Conservation (phyloP, 805 yeast genomes). For the Candida cerambycidarum region DNA sequence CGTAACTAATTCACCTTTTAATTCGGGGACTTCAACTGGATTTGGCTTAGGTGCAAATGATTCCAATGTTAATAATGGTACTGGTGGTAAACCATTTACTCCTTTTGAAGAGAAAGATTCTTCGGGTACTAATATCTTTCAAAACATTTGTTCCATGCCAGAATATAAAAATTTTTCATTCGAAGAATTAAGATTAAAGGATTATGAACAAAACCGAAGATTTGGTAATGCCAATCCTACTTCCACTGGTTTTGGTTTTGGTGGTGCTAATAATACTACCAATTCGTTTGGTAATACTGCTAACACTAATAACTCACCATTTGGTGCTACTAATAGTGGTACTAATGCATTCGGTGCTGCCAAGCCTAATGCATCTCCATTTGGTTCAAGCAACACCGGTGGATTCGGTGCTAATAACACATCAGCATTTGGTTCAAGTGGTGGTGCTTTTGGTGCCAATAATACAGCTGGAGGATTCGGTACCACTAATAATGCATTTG, state of each 20-base stretch:
- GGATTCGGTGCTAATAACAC: conserved; percentile 30
- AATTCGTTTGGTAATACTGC: conserved; percentile 34
- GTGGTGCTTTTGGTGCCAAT: conserved; percentile 29
- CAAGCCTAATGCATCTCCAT: conserved; percentile 16
- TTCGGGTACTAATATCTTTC: conserved; percentile 52
- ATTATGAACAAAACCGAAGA: conserved; percentile 73
- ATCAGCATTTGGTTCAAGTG: conserved; percentile 18
- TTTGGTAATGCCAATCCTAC: conserved; percentile 45
- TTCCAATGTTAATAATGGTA: conserved; percentile 55
- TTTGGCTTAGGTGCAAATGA: conserved; percentile 34
- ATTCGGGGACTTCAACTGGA: conserved; percentile 18
- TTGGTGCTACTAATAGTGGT: conserved; percentile 23
- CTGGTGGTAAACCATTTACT: conserved; percentile 68
- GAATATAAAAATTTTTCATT: conserved; percentile 78
- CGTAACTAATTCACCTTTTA: conserved; percentile 23
- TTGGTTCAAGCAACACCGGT: conserved; percentile 23
- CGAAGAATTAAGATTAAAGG: conserved; percentile 88
- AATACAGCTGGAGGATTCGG: conserved; percentile 16
- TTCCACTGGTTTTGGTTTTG: conserved; percentile 41
- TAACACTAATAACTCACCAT: conserved; percentile 21
- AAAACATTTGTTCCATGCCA: conserved; percentile 85
- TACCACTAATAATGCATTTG: conserved; percentile 25
- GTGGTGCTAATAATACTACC: conserved; percentile 28
- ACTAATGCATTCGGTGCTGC: conserved; percentile 31
- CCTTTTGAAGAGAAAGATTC: conserved; percentile 74